Conservation (phyloP, 2,329 filamentous ascomycete genomes). For the Exophiala bonariae region DNA sequence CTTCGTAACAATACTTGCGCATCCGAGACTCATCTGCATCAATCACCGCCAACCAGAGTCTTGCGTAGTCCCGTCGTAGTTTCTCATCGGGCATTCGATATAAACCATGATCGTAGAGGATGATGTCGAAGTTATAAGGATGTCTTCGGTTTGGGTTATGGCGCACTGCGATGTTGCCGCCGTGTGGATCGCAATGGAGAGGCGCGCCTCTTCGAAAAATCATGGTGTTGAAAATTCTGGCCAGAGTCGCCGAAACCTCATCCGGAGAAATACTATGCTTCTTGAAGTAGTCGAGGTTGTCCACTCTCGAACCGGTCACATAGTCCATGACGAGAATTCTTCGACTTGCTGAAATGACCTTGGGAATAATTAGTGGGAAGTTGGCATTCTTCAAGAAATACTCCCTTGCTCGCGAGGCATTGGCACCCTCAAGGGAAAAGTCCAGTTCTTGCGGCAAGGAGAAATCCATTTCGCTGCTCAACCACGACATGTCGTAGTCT, state of each 20-base stretch:
- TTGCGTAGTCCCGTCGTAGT: slow-evolving; percentile 83
- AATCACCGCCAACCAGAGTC: slow-evolving; percentile 95
- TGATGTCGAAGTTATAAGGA: slow-evolving; percentile 82
- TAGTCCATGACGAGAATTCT: slow-evolving; percentile 95
- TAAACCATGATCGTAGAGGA: slow-evolving; percentile 94
- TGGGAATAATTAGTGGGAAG: slow-evolving; percentile 82
- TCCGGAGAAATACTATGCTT: slow-evolving; percentile 85
- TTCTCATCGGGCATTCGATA: slow-evolving; percentile 86
- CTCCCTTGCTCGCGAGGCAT: slow-evolving; percentile 74
- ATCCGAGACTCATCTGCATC: slow-evolving; percentile 83
- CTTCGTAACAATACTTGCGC: slow-evolving; percentile 84
- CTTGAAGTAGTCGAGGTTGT: slow-evolving; percentile 87
- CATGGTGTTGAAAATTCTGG: slow-evolving; percentile 98
- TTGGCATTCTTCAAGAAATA: slow-evolving; percentile 76
- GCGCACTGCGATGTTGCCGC: slow-evolving; percentile 90
- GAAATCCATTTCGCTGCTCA: slow-evolving; percentile 87
- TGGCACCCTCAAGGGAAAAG: slow-evolving; percentile 80
- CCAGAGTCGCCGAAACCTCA: slow-evolving; percentile 87
- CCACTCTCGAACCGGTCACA: slow-evolving; percentile 79
- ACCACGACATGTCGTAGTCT: slow-evolving; percentile 95
- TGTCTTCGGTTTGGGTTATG: slow-evolving; percentile 64
- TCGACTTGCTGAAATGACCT: slow-evolving; percentile 84
- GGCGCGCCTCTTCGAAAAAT: slow-evolving; percentile 89
- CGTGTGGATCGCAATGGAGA: slow-evolving; percentile 94
- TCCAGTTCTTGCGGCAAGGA: slow-evolving; percentile 91